phyloP scores from a whole-genome alignment of 2,329 filamentous ascomycete genomes.

The Cytospora leucostoma region DNA sequence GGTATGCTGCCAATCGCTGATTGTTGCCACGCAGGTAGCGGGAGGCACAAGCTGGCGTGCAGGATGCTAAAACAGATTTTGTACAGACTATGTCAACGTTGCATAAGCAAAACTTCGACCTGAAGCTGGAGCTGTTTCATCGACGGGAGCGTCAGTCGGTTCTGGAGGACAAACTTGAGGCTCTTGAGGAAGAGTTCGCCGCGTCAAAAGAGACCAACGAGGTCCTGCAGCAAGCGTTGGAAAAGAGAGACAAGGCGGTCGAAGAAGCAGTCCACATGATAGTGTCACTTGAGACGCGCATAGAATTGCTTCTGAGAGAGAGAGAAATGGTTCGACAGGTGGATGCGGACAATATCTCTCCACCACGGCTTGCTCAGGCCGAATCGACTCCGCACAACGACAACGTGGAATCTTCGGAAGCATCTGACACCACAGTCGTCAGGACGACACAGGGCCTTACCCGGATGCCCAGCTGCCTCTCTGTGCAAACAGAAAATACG shows the following conservation, averaged over 20 bases:
- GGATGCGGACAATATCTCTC: constrained; percentile 44
- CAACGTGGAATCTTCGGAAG: constrained; percentile 20
- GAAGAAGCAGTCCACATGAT: constrained; percentile 73
- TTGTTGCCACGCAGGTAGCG: neutral
- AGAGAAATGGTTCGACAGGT: constrained; percentile 55
- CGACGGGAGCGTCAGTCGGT: constrained; percentile 63
- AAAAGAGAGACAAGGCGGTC: constrained; percentile 69
- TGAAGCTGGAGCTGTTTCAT: constrained; percentile 73
- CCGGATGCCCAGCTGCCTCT: constrained; percentile 66
- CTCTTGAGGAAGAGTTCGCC: constrained; percentile 54
- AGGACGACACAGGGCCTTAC: constrained; percentile 41
- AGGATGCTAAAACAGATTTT: constrained; percentile 9
- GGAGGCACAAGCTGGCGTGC: too few relatives aligned
- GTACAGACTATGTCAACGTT: constrained; percentile 63
- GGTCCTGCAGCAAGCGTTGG: constrained; percentile 55
- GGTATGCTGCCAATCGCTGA: constrained; percentile 42
- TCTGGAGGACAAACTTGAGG: constrained; percentile 59
- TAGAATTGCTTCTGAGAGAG: constrained; percentile 56
- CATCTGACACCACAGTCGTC: constrained; percentile 22
- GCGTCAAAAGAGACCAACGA: constrained; percentile 61
- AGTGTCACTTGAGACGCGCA: constrained; percentile 61
- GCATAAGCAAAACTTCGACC: constrained; percentile 75
- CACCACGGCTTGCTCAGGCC: constrained; percentile 33
- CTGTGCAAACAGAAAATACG: constrained; percentile 59
- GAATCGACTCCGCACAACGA: constrained; percentile 35